Conservation (phyloP, 202 grass and related monocot genomes). For the Carex arenaria region DNA sequence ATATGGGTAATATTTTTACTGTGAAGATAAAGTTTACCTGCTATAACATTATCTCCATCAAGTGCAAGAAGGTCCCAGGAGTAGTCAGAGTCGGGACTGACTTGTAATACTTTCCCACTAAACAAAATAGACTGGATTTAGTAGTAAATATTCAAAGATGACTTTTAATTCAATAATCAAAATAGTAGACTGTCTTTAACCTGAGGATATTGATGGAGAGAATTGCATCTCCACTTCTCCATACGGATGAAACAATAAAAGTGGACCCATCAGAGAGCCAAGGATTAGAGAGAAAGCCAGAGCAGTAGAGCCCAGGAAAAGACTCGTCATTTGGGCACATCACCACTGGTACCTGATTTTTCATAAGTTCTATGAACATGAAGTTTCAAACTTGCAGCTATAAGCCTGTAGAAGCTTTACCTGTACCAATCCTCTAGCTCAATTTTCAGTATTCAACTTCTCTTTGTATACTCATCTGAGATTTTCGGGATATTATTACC, state of each 20-base stretch:
- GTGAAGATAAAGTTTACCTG: conserved; percentile 37
- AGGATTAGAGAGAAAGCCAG: conserved; percentile 48
- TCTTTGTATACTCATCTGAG: background rate
- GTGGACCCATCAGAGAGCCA: conserved; percentile 88
- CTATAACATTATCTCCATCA: conserved; percentile 81
- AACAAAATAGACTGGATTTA: conserved; percentile 12
- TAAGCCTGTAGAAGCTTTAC: background rate
- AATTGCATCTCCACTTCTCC: conserved; percentile 80
- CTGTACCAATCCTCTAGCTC: background rate
- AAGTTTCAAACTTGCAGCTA: background rate
- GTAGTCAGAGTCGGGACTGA: conserved; percentile 69
- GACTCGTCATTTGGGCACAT: conserved; percentile 55
- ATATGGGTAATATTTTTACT: conserved; percentile 17
- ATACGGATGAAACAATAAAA: conserved; percentile 77
- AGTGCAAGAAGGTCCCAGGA: conserved; percentile 90
- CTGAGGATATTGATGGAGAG: conserved; percentile 66
- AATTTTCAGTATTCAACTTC: background rate
- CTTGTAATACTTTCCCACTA: conserved; percentile 52
- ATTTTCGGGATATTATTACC: conserved; percentile 2
- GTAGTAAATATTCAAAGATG: background rate
- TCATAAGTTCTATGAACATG: background rate
- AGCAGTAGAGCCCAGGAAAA: conserved; percentile 89
- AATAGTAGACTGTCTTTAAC: conserved; percentile 27
- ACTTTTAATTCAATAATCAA: conserved; percentile 2
- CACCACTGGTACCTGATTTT: conserved; percentile 60